Evolutionary conservation across 257 asterid species (phyloP), one percentile per base, ranked within the genome.

Genomic region (Jacaranda copaia): DNA sequence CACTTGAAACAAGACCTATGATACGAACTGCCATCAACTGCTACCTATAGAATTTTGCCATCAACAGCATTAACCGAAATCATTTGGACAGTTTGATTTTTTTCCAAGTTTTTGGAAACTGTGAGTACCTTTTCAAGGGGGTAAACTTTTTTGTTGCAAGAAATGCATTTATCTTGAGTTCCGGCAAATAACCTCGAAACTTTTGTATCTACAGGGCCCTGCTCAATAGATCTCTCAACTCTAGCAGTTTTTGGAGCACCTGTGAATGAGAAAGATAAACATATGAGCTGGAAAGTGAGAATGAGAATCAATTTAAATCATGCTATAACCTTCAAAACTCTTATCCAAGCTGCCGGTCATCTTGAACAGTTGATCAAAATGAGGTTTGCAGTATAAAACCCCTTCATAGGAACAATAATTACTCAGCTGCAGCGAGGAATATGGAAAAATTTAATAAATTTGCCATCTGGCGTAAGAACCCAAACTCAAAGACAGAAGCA

Each of bases 291-390:
- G 40, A 56, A 48, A 46, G 16, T 45, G 63, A 46, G 68, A 77
- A 42, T 61, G 7, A n/a, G 59, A 25, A 11, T 36, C 3, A 35
- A 72, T 15, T 51, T 12, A 12, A 61, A 46, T 56, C 60, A 12
- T 46, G 57, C 1, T 32, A 55, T 5, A 45, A 93, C 96, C 94
- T 89, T 93, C 97, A 46, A 93, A 93, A 79, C 96, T 91, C 86
- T 87, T 93, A 14, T 91, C 83, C 86, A 91, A 83, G 90, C 98
- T 91, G 69, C 98, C 97, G 12, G 98, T 93, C 96, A 84, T 89
- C 89, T 91, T 93, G 82, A 88, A 86, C 25, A 93, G 85, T 68
- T 93, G 98, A 87, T 91, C 91, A 63, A 82, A 93, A 77, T 91
- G 98, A 76, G 98, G 98, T 68, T 86, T 91, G 76, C 98, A 93